Percentiles rank a stretch among this genome's conserved stretches.
These are phyloP conservation scores for Leccinum aurantiacum DNA, from an alignment of 768 basidiomycete genomes.

Conservation along the genomic window DNA sequence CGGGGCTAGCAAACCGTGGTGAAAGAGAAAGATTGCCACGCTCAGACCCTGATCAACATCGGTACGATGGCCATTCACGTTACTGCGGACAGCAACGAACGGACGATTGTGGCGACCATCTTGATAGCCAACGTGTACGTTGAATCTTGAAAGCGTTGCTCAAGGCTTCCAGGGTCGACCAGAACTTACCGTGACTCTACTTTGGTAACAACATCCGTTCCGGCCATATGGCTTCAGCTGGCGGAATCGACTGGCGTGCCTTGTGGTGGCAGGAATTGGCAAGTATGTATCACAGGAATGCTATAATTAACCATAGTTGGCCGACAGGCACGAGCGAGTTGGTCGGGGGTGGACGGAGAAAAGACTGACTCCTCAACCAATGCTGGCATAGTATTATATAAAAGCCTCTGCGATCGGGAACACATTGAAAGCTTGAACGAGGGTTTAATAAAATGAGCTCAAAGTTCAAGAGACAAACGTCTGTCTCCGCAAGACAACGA, in stretches of 20 bases:
- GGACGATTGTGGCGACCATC: background rate
- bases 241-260: conserved; percentile 5
- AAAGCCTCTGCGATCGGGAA: background rate
- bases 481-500: too few species aligned
- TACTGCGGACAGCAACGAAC: background rate
- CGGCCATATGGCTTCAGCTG: background rate
- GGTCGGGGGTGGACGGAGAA: background rate
- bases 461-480: too few species aligned
- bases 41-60: background rate
- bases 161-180: background rate
- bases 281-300: background rate
- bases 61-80: background rate
- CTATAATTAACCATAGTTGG: background rate
- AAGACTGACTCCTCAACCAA: background rate
- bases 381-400: background rate
- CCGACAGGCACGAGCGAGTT: background rate
- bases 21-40: background rate
- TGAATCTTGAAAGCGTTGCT: background rate
- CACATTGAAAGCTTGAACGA: background rate
- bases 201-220: background rate
- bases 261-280: background rate
- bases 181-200: background rate
- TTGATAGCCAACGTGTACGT: background rate
- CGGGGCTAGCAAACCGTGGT: background rate
- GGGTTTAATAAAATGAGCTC: background rate